Evolutionary conservation across 1,284 basidiomycete species (phyloP).

Genomic region (Trichosporon sp.): DNA sequence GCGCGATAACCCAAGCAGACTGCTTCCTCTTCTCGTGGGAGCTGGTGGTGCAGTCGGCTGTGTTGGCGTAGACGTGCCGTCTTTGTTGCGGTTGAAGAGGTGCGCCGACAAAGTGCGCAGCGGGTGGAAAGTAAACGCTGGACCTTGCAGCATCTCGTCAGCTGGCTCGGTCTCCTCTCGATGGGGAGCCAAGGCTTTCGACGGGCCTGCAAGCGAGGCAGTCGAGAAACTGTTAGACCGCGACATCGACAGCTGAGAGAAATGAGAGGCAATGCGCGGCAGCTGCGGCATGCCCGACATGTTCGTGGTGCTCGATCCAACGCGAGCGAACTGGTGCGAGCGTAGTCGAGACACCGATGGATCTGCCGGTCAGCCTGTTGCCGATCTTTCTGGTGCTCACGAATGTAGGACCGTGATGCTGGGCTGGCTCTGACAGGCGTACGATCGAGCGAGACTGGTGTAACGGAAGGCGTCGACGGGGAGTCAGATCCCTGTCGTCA

Average conservation of each 20-base stretch:
- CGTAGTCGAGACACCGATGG: constrained; percentile 77
- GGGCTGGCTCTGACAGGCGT: background rate
- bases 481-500: background rate
- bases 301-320: constrained; percentile 60
- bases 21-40: background rate
- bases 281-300: constrained; percentile 29
- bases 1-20: background rate
- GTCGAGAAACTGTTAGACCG: constrained; percentile 38
- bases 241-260: constrained; percentile 40
- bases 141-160: constrained; percentile 19
- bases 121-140: constrained; percentile 44
- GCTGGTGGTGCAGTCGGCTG: constrained; percentile 4
- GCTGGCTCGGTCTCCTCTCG: constrained; percentile 17
- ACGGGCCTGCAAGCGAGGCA: constrained; percentile 13
- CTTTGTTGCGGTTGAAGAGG: constrained; percentile 44
- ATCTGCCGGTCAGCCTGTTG: constrained; percentile 55
- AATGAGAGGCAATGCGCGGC: constrained; percentile 31
- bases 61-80: constrained; percentile 3
- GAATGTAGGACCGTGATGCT: constrained; percentile 24
- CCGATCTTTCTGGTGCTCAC: constrained; percentile 29
- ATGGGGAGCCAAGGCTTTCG: background rate
- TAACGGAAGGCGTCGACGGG: background rate
- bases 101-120: constrained; percentile 59
- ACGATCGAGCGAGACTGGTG: background rate
- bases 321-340: constrained; percentile 48